phyloP scores from a whole-genome alignment of 129 eudicot species.

The Helianthus tuberosus region DNA sequence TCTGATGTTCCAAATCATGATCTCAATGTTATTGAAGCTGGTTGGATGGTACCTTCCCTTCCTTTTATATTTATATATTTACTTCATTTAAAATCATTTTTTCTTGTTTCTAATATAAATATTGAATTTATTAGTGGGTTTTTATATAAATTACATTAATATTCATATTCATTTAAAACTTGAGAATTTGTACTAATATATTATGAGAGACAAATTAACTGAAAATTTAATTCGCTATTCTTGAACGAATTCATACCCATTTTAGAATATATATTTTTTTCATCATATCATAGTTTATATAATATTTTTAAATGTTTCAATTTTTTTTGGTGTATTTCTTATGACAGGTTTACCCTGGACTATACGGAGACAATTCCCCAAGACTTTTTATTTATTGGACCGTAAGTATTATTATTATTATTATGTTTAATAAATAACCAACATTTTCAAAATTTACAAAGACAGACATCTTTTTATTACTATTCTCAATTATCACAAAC shows the following conservation, averaged over 20 bases:
- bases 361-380: slow-evolving; percentile 68
- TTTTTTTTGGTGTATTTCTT: slow-evolving; percentile 17
- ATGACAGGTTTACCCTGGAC: slow-evolving; percentile 72
- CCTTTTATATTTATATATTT: not conserved
- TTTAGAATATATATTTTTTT: slow-evolving; percentile 1
- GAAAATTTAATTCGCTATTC: too few relatives aligned
- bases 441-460: too few relatives aligned
- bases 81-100: not conserved
- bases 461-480: too few relatives aligned
- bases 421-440: too few relatives aligned
- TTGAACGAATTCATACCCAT: too few relatives aligned
- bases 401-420: slow-evolving; percentile 68
- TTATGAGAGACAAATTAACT: too few relatives aligned
- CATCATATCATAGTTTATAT: too few relatives aligned
- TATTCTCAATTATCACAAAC: not conserved
- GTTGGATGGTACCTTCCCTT: slow-evolving; percentile 70
- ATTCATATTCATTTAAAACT: too few relatives aligned
- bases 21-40: slow-evolving; percentile 85
- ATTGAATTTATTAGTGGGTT: too few relatives aligned
- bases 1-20: slow-evolving; percentile 26
- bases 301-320: not conserved
- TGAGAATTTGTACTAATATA: too few relatives aligned
- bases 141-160: not conserved
- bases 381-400: slow-evolving; percentile 89
- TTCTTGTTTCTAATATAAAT: too few relatives aligned